Base-by-base conservation (phyloP, 768 basidiomycete species). In the Pisolithus albus region DNA sequence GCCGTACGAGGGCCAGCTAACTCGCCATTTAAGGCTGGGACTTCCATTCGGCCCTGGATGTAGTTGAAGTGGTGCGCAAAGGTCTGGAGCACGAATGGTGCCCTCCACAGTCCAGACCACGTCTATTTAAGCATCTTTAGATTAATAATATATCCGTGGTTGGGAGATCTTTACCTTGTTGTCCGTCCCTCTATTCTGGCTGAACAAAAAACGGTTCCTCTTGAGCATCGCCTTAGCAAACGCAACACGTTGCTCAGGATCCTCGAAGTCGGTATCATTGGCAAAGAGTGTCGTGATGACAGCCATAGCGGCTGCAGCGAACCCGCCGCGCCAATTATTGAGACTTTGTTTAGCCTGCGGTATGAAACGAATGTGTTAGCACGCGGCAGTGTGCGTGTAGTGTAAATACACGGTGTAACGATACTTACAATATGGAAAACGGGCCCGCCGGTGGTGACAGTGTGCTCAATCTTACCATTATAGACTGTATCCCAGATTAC, bases 401-500 rank as follows among this genome's bases (percentile, higher is more conserved):
- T n/a, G n/a, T n/a, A n/a, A n/a, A n/a, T n/a, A n/a, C n/a, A n/a
- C n/a, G n/a, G 5, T 10, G 41, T 23, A 41, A 42, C 34, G 3
- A 5, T 32, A 50, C 40, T 50, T 26, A 50, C 26, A 21, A 50
- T 41, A 4, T 46, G 48, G 44, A 24, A 41, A 16, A 53, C 46
- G 7, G 43, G 46, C 34, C 34, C 52, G 19, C 46, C 30, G 11
- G 30, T 30, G 1, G 3, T 45, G n/a, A 58, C 28, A 1, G 16
- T 45, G 46, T 58, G 51, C 23, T 16, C 28, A 30, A 58, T 50
- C 5, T 46, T 11, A 7, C 46, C 49, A 19, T 37, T 19, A 19
- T 55, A 52, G 18, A 55, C 49, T 1, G 7, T 37, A 4, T 55
- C 34, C 52, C 46, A 58, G 38, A 38, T 50, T n/a, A 16, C 30